Evolutionary conservation across 106 monocot genomes (phyloP).

Genomic region (Phalaenopsis equestris): DNA sequence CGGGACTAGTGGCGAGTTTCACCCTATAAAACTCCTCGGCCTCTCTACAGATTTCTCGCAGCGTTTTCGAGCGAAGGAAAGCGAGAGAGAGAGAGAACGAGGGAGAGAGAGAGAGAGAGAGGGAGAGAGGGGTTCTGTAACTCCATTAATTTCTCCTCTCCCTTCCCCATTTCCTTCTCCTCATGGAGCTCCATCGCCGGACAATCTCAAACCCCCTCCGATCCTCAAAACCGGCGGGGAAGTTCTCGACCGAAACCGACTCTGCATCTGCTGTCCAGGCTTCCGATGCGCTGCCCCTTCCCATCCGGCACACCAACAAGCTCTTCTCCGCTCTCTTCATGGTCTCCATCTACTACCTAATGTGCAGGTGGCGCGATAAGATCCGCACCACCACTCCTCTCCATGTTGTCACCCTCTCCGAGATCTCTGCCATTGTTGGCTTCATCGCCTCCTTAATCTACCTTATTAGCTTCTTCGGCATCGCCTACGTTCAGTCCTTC

Average conservation of each 20-base stretch:
- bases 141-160: too few relatives aligned
- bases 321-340: slow-evolving; percentile 57
- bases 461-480: slow-evolving; percentile 67
- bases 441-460: slow-evolving; percentile 64
- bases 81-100: too few relatives aligned
- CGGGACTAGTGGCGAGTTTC: too few relatives aligned
- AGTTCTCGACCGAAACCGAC: neutral
- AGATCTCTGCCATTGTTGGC: slow-evolving; percentile 48
- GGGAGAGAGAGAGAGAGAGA: too few relatives aligned
- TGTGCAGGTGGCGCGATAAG: slow-evolving; percentile 66
- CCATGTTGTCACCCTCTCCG: slow-evolving; percentile 39
- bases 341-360: slow-evolving; percentile 48
- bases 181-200: neutral
- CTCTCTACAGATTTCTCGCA: too few relatives aligned
- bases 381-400: slow-evolving; percentile 38
- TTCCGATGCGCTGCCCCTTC: slow-evolving; percentile 69
- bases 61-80: too few relatives aligned
- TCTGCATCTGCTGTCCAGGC: slow-evolving; percentile 18
- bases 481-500: slow-evolving; percentile 48
- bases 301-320: slow-evolving; percentile 57
- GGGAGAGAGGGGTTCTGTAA: too few relatives aligned
- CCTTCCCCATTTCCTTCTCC: too few relatives aligned
- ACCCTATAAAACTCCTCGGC: too few relatives aligned
- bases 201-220: neutral
- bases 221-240: neutral